These are phyloP conservation scores for Trametes punicea DNA, from an alignment of 768 basidiomycete genomes.

Conservation along the genomic window DNA sequence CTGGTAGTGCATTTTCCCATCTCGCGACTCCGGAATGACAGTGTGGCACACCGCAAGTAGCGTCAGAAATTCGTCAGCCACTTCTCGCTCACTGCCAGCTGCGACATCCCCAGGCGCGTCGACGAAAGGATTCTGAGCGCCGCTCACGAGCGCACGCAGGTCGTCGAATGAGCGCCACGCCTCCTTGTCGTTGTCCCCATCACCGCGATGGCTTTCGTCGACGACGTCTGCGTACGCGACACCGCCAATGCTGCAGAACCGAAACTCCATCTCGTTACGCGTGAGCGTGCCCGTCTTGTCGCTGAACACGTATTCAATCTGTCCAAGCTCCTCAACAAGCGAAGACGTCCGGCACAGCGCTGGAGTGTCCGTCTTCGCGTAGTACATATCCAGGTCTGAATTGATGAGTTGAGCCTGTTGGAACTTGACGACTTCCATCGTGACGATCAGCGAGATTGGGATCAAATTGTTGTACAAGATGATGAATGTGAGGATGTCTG, in stretches of 20 bases:
- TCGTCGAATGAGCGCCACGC: slow-evolving; percentile 82
- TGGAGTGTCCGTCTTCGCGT: slow-evolving; percentile 90
- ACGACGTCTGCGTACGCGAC: slow-evolving; percentile 87
- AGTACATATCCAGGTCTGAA: slow-evolving; percentile 98
- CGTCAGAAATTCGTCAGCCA: slow-evolving; percentile 34
- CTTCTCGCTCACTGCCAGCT: slow-evolving; percentile 36
- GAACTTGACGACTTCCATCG: slow-evolving; percentile 99
- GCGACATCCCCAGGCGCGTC: slow-evolving; percentile 34
- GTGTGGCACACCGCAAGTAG: slow-evolving; percentile 92
- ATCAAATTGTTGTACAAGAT: slow-evolving; percentile 99
- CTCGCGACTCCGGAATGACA: slow-evolving; percentile 89
- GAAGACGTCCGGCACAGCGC: slow-evolving; percentile 97
- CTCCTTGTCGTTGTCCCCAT: slow-evolving; percentile 47
- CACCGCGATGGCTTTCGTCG: slow-evolving; percentile 78
- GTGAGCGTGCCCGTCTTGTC: slow-evolving; percentile 96
- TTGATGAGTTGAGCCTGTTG: slow-evolving; percentile 98
- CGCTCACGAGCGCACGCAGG: slow-evolving; percentile 54
- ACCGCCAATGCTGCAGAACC: slow-evolving; percentile 85
- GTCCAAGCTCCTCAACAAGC: slow-evolving; percentile 96
- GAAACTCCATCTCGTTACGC: slow-evolving; percentile 98
- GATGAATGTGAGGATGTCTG: slow-evolving; percentile 96
- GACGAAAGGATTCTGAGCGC: slow-evolving; percentile 50
- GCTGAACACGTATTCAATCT: slow-evolving; percentile 95
- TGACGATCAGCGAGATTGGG: slow-evolving; percentile 97
- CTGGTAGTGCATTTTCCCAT: slow-evolving; percentile 91